Evolutionary conservation across 2,329 filamentous ascomycete genomes (phyloP), one percentile per base, ranked within the genome.

Genomic region (Colletotrichum melonis): DNA sequence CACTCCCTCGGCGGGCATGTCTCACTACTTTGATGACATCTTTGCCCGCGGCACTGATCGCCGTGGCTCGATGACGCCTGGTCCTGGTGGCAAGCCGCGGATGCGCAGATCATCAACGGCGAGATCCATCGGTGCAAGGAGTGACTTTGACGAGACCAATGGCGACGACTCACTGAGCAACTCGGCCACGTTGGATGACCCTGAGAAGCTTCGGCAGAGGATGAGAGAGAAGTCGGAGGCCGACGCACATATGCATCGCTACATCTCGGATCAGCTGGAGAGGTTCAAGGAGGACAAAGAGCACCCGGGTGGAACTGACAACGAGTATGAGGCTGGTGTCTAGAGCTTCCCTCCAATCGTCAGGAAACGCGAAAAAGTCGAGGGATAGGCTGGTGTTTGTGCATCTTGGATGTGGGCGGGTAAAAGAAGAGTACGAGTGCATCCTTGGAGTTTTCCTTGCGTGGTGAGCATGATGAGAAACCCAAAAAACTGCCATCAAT

Each of bases 1-100:
- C 63, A 97, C 95, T 3, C 95, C 96, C 2, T 91, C 92, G 2
- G 90, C 91, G 1, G 95, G 92, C 54, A 96, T 97, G 84, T 89
- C 93, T 8, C 95, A 98, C 82, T 98, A 98, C 87, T 98, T 98
- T 80, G 96, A 98, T 79, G 96, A 98, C 79, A 91, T 95, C 73
- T 93, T 97, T 82, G 88, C 88, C 66, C 90, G 92, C 49, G 84
- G 89, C 75, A 78, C 86, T 26, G 77, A 76, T 19, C 82, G 83
- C 63, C 84, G 85, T n/a, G 78, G 83, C 76, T 78, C 82, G 5
- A 76, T 82, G 14, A 73, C 71, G 5, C 71, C 71, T 2, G 67
- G 67, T 3, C 71, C 67, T 28, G 55, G 69, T 49, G 71, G 71
- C 60, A 88, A 85, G 76, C 88, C 88, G 24, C 85, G 86, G 22